These are phyloP conservation scores for Alternaria viburni DNA, from an alignment of 2,329 filamentous ascomycete species.

Conservation along the genomic window DNA sequence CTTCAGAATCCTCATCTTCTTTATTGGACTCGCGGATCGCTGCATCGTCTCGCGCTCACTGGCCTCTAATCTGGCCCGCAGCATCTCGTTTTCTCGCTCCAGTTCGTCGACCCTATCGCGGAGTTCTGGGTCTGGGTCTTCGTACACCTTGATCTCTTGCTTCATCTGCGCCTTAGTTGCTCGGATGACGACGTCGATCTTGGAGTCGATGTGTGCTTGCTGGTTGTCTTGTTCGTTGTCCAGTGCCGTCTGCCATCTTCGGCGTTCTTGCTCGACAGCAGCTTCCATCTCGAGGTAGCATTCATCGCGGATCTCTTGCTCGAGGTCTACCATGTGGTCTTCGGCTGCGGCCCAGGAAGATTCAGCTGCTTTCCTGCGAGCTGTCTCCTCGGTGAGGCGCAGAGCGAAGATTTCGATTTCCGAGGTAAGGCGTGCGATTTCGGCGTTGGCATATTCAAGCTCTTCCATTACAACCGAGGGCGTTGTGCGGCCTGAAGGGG, in stretches of 20 bases:
- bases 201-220: constrained; percentile 86
- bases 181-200: constrained; percentile 75
- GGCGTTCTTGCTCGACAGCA: constrained; percentile 74
- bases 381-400: constrained; percentile 73
- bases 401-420: constrained; percentile 78
- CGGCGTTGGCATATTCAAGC: constrained; percentile 80
- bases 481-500: constrained; percentile 54
- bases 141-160: constrained; percentile 51
- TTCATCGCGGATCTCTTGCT: constrained; percentile 86
- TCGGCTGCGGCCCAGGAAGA: constrained; percentile 71
- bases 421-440: constrained; percentile 78
- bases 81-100: constrained; percentile 53
- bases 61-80: constrained; percentile 47
- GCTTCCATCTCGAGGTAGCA: constrained; percentile 86
- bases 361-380: constrained; percentile 74
- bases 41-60: constrained; percentile 49
- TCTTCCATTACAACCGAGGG: constrained; percentile 62
- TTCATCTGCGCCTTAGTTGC: constrained; percentile 53
- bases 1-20: constrained; percentile 59
- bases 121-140: constrained; percentile 50
- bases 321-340: constrained; percentile 72
- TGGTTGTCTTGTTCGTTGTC: constrained; percentile 77
- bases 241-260: constrained; percentile 79
- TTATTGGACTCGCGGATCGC: constrained; percentile 52
- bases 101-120: constrained; percentile 47